phyloP scores from a whole-genome alignment of 208 protist genomes.

The Phytomonas sp. region DNA sequence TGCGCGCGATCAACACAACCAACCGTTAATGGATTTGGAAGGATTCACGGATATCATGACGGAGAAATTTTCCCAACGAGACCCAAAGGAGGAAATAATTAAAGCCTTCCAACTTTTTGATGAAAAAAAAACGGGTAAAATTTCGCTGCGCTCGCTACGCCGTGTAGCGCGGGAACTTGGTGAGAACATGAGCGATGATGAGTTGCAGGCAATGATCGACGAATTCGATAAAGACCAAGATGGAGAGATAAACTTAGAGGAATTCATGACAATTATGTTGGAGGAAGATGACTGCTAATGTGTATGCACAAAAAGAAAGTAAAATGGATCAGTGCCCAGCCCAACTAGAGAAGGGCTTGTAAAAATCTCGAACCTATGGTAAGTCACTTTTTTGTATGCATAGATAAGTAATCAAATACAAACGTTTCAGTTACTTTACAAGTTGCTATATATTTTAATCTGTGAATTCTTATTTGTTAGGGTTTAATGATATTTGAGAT shows the following conservation, averaged over 20 bases:
- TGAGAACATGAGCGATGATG: slow-evolving; percentile 95
- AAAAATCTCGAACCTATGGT: neutral
- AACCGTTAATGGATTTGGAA: slow-evolving; percentile 83
- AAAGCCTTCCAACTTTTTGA: slow-evolving; percentile 96
- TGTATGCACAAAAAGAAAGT: neutral
- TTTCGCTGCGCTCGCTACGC: slow-evolving; percentile 90
- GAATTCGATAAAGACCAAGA: slow-evolving; percentile 95
- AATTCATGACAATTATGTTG: slow-evolving; percentile 95
- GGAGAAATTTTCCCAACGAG: slow-evolving; percentile 86
- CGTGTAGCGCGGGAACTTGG: slow-evolving; percentile 91
- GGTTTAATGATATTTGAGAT: neutral
- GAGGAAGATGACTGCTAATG: slow-evolving; percentile 86
- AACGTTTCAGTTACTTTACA: neutral
- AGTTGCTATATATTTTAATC: neutral
- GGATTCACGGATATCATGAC: slow-evolving; percentile 93
- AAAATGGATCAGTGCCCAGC: neutral
- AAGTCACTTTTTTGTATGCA: neutral
- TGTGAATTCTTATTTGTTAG: neutral
- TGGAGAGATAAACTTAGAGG: slow-evolving; percentile 92
- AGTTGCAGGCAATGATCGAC: slow-evolving; percentile 97
- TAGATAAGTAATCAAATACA: neutral
- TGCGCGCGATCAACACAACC: slow-evolving; percentile 67
- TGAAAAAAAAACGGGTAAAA: slow-evolving; percentile 93
- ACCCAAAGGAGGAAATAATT: slow-evolving; percentile 92
- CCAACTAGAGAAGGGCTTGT: neutral